These are phyloP conservation scores for Rhexocercosporidium sp. DNA, from an alignment of 2,329 filamentous ascomycete genomes.

Conservation along the genomic window DNA sequence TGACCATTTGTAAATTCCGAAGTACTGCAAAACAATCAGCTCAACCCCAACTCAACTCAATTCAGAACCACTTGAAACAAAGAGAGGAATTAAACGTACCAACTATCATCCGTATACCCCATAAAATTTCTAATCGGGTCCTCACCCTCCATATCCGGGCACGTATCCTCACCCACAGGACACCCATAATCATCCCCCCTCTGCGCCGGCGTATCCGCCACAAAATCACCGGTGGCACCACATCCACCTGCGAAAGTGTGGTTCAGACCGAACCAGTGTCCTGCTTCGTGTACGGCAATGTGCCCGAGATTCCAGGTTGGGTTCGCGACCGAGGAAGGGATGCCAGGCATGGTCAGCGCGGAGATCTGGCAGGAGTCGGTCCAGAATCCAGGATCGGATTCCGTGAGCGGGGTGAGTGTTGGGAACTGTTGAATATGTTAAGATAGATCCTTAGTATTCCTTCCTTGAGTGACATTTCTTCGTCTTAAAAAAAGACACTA, in stretches of 20 bases:
- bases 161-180: background rate
- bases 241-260: conserved; percentile 13
- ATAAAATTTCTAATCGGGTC: conserved; percentile 13
- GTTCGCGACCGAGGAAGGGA: background rate
- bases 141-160: background rate
- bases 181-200: background rate
- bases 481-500: too few relatives aligned
- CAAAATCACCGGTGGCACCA: conserved; percentile 1
- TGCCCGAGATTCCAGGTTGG: conserved; percentile 1
- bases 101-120: conserved; percentile 13
- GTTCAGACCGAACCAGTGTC: conserved; percentile 17
- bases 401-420: background rate
- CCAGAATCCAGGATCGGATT: background rate
- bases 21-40: background rate
- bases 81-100: background rate
- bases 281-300: conserved; percentile 13
- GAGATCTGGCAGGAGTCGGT: conserved; percentile 9
- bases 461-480: too few relatives aligned
- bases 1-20: conserved; percentile 12
- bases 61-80: too few relatives aligned
- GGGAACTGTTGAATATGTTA: conserved; percentile 3
- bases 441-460: too few relatives aligned
- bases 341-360: conserved; percentile 10
- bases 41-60: background rate
- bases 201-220: conserved; percentile 7